phyloP scores from a whole-genome alignment of 768 basidiomycete genomes.

The Tephrocybe rancida region DNA sequence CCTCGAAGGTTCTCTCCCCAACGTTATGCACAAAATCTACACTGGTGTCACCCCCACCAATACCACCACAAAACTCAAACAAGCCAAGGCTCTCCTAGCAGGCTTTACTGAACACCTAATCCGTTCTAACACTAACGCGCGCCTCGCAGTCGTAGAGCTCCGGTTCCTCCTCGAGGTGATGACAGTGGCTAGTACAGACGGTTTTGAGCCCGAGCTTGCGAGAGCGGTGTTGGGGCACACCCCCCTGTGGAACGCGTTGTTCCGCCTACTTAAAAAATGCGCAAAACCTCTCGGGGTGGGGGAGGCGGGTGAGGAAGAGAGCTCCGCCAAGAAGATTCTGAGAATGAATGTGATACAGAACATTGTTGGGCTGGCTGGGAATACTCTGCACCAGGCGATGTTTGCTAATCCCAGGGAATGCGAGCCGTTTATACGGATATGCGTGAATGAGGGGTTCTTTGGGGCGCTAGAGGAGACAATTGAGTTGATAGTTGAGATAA shows the following conservation, averaged over 20 bases:
- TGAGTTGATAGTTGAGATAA: constrained; percentile 3
- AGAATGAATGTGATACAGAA: background rate
- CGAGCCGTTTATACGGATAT: constrained; percentile 11
- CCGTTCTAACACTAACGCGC: background rate
- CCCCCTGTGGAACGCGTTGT: constrained; percentile 11
- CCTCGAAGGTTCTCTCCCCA: background rate
- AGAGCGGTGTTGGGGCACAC: constrained; percentile 1
- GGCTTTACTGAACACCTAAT: constrained; percentile 1
- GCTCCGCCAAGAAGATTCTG: too few species aligned
- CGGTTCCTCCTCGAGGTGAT: background rate
- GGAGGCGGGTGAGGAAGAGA: background rate
- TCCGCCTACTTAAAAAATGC: constrained; percentile 12
- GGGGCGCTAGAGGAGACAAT: constrained; percentile 11
- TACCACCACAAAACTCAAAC: background rate
- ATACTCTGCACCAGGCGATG: background rate
- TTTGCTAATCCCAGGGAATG: constrained; percentile 4
- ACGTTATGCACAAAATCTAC: constrained; percentile 1
- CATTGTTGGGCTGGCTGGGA: background rate
- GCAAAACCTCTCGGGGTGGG: background rate
- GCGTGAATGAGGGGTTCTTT: constrained; percentile 12
- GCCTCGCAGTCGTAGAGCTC: background rate
- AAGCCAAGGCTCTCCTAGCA: constrained; percentile 8
- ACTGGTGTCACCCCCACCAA: constrained; percentile 4
- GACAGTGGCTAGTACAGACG: background rate
- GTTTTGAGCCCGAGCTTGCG: constrained; percentile 5